Conservation (phyloP, 75 land plant genomes). For the Larix kaempferi region DNA sequence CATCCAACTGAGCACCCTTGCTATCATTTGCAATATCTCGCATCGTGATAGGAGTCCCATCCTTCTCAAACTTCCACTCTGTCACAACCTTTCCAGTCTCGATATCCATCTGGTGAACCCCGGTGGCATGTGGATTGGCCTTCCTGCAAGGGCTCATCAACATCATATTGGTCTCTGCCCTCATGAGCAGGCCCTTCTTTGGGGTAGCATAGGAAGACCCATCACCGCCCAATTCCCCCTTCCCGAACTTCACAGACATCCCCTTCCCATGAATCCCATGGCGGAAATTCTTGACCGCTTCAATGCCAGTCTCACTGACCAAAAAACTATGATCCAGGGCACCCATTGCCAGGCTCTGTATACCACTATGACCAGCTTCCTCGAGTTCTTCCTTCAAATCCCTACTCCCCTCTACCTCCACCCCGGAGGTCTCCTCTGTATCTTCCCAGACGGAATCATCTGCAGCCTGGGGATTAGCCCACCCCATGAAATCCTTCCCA, state of each 20-base stretch:
- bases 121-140: conserved; percentile 52
- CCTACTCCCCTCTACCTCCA: conserved; percentile 15
- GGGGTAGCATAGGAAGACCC: conserved; percentile 50
- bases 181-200: conserved; percentile 87
- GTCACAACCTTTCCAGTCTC: conserved; percentile 89
- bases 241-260: conserved; percentile 50
- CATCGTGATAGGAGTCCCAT: conserved; percentile 90
- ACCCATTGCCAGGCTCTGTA: conserved; percentile 89
- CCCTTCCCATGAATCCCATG: conserved; percentile 94
- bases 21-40: conserved; percentile 87
- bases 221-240: conserved; percentile 6
- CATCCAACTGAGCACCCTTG: conserved; percentile 88
- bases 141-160: conserved; percentile 74
- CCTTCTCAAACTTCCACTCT: conserved; percentile 96
- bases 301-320: conserved; percentile 75
- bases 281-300: conserved; percentile 77
- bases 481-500: conserved; percentile 81
- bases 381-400: conserved; percentile 69
- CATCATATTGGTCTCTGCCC: conserved; percentile 89
- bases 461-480: conserved; percentile 55
- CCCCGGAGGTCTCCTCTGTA: conserved; percentile 57
- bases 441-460: conserved; percentile 91
- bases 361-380: conserved; percentile 49
- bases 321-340: conserved; percentile 93
- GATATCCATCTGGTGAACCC: conserved; percentile 88